phyloP scores from a whole-genome alignment of 2,329 filamentous ascomycete genomes.

The Didymella glomerata region DNA sequence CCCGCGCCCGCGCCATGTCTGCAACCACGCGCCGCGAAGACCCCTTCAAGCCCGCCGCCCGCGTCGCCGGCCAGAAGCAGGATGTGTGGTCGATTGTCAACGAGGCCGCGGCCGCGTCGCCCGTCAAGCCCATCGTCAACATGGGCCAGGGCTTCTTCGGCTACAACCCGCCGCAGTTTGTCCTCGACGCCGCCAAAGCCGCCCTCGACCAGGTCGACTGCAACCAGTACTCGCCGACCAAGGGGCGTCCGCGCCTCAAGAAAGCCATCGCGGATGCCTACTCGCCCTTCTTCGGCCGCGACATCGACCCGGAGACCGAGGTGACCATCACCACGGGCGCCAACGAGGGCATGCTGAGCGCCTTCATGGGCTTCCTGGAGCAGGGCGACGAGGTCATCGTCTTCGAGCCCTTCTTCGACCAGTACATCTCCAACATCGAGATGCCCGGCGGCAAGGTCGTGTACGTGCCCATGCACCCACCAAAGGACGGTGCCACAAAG shows the following conservation, averaged over 20 bases:
- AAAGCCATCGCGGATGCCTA: constrained; percentile 95
- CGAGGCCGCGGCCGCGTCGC: constrained; percentile 70
- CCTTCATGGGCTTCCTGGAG: constrained; percentile 98
- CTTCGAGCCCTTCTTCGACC: constrained; percentile 98
- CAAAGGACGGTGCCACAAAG: constrained; percentile 76
- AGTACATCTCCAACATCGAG: constrained; percentile 98
- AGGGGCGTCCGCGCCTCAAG: constrained; percentile 87
- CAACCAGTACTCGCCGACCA: constrained; percentile 98
- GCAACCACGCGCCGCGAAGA: constrained; percentile 47
- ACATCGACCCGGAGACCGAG: constrained; percentile 86
- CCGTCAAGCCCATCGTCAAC: constrained; percentile 72
- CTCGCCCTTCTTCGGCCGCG: constrained; percentile 83
- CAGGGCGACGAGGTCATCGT: constrained; percentile 95
- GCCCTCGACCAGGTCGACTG: constrained; percentile 92
- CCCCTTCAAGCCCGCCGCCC: constrained; percentile 62
- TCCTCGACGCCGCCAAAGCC: constrained; percentile 88
- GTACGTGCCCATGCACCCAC: constrained; percentile 94
- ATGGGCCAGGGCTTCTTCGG: constrained; percentile 83
- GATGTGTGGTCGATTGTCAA: constrained; percentile 74
- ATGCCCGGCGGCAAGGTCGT: constrained; percentile 96
- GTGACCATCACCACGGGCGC: constrained; percentile 93
- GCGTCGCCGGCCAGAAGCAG: constrained; percentile 64
- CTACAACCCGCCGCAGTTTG: constrained; percentile 92
- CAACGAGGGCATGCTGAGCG: constrained; percentile 92
- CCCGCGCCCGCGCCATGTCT: constrained; percentile 42